Conservation (phyloP, 164 flowering plant genomes). For the Tetracentron sinense region DNA sequence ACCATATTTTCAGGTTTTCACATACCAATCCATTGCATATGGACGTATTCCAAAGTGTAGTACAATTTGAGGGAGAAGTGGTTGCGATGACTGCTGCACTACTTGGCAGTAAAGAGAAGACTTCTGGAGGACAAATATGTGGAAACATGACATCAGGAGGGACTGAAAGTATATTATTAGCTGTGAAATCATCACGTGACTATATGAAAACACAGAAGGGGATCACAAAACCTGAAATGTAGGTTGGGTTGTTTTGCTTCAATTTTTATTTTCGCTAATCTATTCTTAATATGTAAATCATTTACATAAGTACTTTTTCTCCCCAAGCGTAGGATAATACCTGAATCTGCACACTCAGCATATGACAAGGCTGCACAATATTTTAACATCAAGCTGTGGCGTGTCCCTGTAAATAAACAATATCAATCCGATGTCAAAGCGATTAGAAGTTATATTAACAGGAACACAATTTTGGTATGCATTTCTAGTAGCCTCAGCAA, state of each 20-base stretch:
- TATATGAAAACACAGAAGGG: constrained; percentile 84
- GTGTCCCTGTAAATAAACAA: constrained; percentile 82
- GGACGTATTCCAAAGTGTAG: constrained; percentile 90
- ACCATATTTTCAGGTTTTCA: constrained; percentile 64
- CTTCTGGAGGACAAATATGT: constrained; percentile 88
- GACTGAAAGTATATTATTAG: constrained; percentile 91
- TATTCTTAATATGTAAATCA: background rate
- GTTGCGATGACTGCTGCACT: constrained; percentile 95
- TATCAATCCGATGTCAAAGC: constrained; percentile 84
- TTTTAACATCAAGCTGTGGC: constrained; percentile 88
- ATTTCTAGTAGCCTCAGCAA: background rate
- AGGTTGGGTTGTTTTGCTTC: constrained; percentile 9
- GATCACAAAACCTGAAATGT: constrained; percentile 88
- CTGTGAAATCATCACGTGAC: constrained; percentile 90
- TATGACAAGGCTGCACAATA: constrained; percentile 98
- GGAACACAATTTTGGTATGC: constrained; percentile 77
- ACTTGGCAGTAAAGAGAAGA: constrained; percentile 77
- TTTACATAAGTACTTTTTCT: constrained; percentile 12
- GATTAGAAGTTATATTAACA: constrained; percentile 58
- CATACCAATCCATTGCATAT: constrained; percentile 96
- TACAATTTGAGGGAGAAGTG: constrained; percentile 82
- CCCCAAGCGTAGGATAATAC: constrained; percentile 62
- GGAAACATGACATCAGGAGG: constrained; percentile 99
- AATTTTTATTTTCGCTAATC: background rate
- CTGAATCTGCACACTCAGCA: constrained; percentile 98